phyloP scores from a whole-genome alignment of 176 grass and related monocot species.

The Raddia distichophylla region DNA sequence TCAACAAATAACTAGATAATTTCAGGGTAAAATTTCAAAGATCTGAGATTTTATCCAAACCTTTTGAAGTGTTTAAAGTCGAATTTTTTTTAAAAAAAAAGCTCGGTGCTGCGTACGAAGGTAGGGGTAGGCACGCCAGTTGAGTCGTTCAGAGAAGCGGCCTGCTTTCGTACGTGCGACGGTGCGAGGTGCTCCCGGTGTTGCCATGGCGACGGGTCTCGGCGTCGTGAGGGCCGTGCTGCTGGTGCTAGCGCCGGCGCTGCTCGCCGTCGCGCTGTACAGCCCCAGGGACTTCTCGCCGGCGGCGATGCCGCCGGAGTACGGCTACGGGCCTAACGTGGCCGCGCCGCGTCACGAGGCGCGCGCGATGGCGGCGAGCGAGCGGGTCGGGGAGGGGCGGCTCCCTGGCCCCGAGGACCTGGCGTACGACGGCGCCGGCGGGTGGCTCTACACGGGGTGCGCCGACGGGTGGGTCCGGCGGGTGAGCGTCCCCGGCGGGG shows the following conservation, averaged over 20 bases:
- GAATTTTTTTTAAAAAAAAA: no score
- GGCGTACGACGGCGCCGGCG: constrained; percentile 53
- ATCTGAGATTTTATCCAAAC: no score
- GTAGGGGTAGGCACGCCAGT: no score
- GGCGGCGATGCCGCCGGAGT: constrained; percentile 52
- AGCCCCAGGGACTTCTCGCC: constrained; percentile 53
- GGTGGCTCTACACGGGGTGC: constrained; percentile 72
- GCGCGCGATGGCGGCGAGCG: constrained; percentile 38
- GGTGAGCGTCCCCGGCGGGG: constrained; percentile 42
- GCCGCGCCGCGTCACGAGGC: constrained; percentile 44
- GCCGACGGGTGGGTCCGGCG: constrained; percentile 74
- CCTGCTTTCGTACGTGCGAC: no score
- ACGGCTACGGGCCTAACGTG: constrained; percentile 44
- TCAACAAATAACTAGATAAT: no score
- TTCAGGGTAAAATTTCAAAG: no score
- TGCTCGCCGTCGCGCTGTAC: constrained; percentile 49
- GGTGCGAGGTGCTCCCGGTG: no score
- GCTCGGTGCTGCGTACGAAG: no score
- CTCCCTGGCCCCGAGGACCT: constrained; percentile 78
- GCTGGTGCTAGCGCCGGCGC: constrained; percentile 44
- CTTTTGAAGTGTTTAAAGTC: no score
- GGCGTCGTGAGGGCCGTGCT: constrained; percentile 33
- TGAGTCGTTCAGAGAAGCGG: no score
- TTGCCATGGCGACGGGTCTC: constrained; percentile 22
- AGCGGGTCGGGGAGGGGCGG: constrained; percentile 68